Base-by-base conservation (phyloP, 176 grass and related monocot species). In the Cenchrus americanus region DNA sequence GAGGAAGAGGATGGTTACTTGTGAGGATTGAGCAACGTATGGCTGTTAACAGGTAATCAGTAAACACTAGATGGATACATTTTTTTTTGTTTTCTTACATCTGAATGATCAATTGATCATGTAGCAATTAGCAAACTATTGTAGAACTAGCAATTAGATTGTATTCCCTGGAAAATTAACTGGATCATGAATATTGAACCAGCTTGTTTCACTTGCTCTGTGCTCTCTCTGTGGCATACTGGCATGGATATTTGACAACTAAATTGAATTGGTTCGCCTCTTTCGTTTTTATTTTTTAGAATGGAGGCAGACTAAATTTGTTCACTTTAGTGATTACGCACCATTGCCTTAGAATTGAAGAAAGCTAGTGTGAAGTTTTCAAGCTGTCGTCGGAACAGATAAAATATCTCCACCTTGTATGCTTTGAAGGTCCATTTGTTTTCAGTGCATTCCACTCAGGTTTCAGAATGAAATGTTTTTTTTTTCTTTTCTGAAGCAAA, bases 1-100 rank as follows among this genome's bases (percentile, higher is more conserved):
- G 86, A 94, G 32, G 92, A 89, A 10, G 89, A 82, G 9, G 92
- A 91, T 49, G 84, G 47, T 32, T 91, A 91, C 47, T 80, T 89
- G 79, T 94, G 86, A 94, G 37, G 26, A 58, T 71, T 91, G 86
- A 94, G 37, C 21, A 58, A 64, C 9, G n/a, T 12, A 24, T 26
- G 9, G 66, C 14, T 47, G 48, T 73, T 72, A 15, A 4, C 37
- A 72, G 78, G 88, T 89, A 86, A 73, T 22, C 42, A 23, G 83
- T 82, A 77, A 66, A 34, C 51, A 53, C 7, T 55, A 18, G 47
- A 77, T 48, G 17, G 27, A 14, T 47, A 47, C 24, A 27, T 44
- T 69, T 57, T 60, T 57, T 60, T 8, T 48, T 52, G 8, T 26
- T 75, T 67, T 75, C 2, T 12, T 76, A 8, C 13, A 89, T 76